Base-by-base conservation (phyloP, 108 stramenopile genomes). In the Mediolabrus comicus region DNA sequence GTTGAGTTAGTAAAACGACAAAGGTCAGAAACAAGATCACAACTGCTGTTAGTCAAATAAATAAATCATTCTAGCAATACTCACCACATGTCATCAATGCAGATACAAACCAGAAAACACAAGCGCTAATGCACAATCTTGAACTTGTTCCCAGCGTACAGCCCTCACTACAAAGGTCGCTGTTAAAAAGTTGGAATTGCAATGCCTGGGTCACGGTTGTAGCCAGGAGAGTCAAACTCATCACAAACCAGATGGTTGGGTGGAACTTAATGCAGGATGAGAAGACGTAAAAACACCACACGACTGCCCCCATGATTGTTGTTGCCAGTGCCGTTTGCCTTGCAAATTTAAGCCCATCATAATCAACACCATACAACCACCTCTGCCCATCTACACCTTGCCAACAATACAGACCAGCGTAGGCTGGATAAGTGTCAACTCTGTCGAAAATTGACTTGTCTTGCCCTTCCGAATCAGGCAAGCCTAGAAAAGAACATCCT, bases 41-140 rank as follows among this genome's bases (percentile, higher is more conserved):
- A n/a, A n/a, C n/a, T n/a, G n/a, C n/a, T n/a, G n/a, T 38, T 3
- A 38, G 13, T 10, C 11, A 10, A 10, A 38, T 43, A 6, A n/a
- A 17, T 49, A 22, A 8, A 5, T 9, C 0, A n/a, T 22, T 49
- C 5, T n/a, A 49, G 22, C 8, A 22, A 49, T 1, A 72, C n/a
- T 64, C 55, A 41, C 61, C 71, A 64, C 71, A 72, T 24, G 71
- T 72, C 71, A 72, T 72, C 12, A 72, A 32, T 43, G 71, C 38
- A 39, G 62, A 56, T 9, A 72, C 14, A 14, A 34, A 53, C 71
- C 71, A 72, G 57, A 72, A 64, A 7, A 72, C 71, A 46, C 62
- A 63, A 29, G 71, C 71, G 0, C 55, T 46, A 3, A 72, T 34
- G 39, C 62, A 53, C 14, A 62, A 34, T 55, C 33, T 57, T 4